phyloP scores from a whole-genome alignment of 2,329 filamentous ascomycete genomes.

The Fusarium sp. region DNA sequence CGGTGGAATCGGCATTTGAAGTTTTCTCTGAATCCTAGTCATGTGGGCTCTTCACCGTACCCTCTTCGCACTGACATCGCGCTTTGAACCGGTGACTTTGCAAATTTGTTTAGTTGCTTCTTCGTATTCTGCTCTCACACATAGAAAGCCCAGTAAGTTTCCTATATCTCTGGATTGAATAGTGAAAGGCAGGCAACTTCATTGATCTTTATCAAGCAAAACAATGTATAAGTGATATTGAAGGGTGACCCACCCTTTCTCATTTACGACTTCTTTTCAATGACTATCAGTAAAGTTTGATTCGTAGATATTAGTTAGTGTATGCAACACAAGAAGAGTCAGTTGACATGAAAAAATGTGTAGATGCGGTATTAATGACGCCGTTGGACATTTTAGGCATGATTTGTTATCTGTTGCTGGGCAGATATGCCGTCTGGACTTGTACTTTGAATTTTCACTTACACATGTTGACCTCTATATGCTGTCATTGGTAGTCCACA shows the following conservation, averaged over 20 bases:
- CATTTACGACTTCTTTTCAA: neutral
- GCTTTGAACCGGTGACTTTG: neutral
- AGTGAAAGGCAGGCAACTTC: neutral
- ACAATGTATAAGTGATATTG: neutral
- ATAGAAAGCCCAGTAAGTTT: too few relatives aligned
- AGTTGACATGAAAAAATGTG: conserved; percentile 3
- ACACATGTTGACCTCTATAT: neutral
- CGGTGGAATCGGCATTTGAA: neutral
- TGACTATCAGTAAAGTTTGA: neutral
- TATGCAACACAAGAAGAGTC: neutral
- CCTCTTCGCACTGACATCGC: conserved; percentile 1
- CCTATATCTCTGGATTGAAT: neutral
- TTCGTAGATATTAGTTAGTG: neutral
- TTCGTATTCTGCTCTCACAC: neutral
- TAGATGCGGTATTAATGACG: conserved; percentile 1
- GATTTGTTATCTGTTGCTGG: neutral
- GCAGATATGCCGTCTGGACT: neutral
- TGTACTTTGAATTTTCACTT: neutral
- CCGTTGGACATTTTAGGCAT: neutral
- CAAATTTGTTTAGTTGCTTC: neutral
- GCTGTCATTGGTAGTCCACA: neutral
- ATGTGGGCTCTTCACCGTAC: conserved; percentile 2
- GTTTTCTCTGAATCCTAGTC: neutral
- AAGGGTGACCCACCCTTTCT: neutral
- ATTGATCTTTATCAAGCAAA: neutral